Conservation (phyloP, 768 basidiomycete genomes). For the Symmetrospora coprosmae region DNA sequence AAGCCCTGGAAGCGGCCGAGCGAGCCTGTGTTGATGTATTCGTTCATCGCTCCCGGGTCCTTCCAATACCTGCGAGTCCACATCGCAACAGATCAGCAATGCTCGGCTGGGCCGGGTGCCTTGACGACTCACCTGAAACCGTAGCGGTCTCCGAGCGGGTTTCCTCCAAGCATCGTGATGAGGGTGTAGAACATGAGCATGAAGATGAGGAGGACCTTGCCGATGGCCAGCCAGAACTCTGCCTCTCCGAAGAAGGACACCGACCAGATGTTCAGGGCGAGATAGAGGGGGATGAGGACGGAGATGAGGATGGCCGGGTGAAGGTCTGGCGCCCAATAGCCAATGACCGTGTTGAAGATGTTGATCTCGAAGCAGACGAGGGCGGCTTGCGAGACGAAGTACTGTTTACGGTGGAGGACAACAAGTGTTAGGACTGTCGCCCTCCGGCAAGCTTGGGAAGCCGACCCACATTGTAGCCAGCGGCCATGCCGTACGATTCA, state of each 20-base stretch:
- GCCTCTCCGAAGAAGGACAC: constrained; percentile 38
- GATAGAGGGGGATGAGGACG: constrained; percentile 13
- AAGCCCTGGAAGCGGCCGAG: constrained; percentile 23
- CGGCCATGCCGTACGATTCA: constrained; percentile 21
- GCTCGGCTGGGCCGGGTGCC: neutral
- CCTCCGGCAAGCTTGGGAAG: neutral
- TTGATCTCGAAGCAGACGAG: constrained; percentile 25
- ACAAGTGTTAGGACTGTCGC: neutral
- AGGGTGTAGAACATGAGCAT: constrained; percentile 48
- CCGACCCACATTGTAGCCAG: constrained; percentile 21
- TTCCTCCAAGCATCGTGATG: constrained; percentile 51
- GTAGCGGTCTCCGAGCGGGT: constrained; percentile 46
- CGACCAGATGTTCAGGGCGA: constrained; percentile 22
- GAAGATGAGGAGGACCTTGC: constrained; percentile 44
- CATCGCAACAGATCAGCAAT: no score
- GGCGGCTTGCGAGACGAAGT: constrained; percentile 18
- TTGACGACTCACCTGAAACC: constrained; percentile 40
- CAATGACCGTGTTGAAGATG: constrained; percentile 23
- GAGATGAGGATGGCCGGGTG: constrained; percentile 21
- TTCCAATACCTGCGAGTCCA: neutral
- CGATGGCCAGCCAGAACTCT: constrained; percentile 47
- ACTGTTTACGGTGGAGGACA: neutral
- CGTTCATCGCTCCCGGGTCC: constrained; percentile 13
- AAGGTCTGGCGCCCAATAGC: constrained; percentile 10
- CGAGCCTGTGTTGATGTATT: constrained; percentile 5